Evolutionary conservation across 441 rosid species (phyloP).

Genomic region (Adansonia madagascariensis): DNA sequence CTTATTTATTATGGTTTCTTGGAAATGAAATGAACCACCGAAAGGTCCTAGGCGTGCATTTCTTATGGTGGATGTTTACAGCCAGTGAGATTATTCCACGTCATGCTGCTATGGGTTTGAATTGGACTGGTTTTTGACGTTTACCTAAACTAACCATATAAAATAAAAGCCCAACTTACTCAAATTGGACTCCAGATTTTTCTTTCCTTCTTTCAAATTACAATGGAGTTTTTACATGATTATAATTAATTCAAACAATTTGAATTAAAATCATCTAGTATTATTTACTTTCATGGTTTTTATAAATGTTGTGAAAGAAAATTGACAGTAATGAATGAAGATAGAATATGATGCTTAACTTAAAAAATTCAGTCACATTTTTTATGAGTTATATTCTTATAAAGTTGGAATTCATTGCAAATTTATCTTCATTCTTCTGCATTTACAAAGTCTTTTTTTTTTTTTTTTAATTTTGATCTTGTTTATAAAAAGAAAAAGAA

Average conservation of each 20-base stretch:
- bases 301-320: too few relatives aligned
- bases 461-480: too few relatives aligned
- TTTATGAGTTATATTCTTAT: too few relatives aligned
- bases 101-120: neutral
- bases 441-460: too few relatives aligned
- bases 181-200: neutral
- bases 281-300: too few relatives aligned
- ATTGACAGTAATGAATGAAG: too few relatives aligned
- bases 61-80: neutral
- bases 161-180: neutral
- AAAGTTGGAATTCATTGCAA: too few relatives aligned
- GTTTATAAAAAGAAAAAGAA: too few relatives aligned
- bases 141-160: neutral
- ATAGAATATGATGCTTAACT: too few relatives aligned
- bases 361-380: too few relatives aligned
- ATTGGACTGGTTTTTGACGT: neutral
- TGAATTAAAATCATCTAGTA: neutral
- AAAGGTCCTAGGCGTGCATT: constrained; percentile 23
- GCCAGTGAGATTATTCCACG: constrained; percentile 33
- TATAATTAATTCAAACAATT: too few relatives aligned
- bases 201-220: neutral
- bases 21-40: neutral
- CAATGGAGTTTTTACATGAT: neutral
- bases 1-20: constrained; percentile 17
- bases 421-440: too few relatives aligned